Evolutionary conservation across 352 stramenopile genomes (phyloP), one percentile per base, ranked within the genome.

Genomic region (Blastocystis sp.): DNA sequence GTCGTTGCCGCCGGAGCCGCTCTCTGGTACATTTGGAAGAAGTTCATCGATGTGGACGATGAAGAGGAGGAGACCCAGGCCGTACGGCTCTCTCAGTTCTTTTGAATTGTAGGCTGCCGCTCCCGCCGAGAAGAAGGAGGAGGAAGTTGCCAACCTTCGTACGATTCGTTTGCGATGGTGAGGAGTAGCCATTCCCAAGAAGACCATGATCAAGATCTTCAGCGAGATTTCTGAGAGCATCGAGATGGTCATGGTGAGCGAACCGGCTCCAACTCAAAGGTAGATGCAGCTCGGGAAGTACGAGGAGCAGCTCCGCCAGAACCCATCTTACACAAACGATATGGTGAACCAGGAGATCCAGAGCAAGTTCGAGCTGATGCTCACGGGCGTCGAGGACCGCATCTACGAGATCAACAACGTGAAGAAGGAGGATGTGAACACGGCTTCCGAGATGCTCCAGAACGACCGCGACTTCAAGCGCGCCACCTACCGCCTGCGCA

Each of bases 141-240:
- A 84, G 53, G 74, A 84, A 1, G 53, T 69, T 34, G 53, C 74
- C 52, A 67, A 84, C 34, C 56, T 84, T 7, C 74, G 74, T 84
- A 84, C 5, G 67, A 11, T 7, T 14, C 34, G n/a, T 10, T 43
- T 5, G 7, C 5, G 67, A 41, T 17, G 11, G 34, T 70, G 41
- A 66, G 17, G 23, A 38, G 17, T 84, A 84, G 74, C 74, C n/a
- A 56, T 84, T 60, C 56, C 74, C 40, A 84, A 84, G 74, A 69
- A 84, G 56, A n/a, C 23, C 7, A 84, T 84, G 74, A 84, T 84
- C 52, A 84, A 84, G 74, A 69, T 84, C 48, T 84, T 67, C 56
- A 59, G n/a, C 10, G 74, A 84, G 28, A 84, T 84, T 21, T 84
- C 74, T 43, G 74, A 84, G 53, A 69, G 74, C 28, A 69, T 84